Evolutionary conservation across 495 filamentous ascomycete genomes (phyloP).

Genomic region (Penicillium subrubescens): DNA sequence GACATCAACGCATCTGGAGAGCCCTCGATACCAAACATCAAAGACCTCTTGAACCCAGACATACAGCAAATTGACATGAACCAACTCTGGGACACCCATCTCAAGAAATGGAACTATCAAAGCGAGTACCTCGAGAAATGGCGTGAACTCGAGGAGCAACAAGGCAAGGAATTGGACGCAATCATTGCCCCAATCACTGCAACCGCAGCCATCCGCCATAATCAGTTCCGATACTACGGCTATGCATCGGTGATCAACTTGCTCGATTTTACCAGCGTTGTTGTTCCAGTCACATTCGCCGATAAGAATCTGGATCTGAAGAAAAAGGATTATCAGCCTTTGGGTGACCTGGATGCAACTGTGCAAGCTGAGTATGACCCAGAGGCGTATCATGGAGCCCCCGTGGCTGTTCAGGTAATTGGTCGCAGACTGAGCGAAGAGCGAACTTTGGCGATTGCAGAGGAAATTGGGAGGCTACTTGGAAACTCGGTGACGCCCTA

Average conservation of each 20-base stretch:
- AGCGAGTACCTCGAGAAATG: conserved; percentile 39
- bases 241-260: conserved; percentile 46
- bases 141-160: conserved; percentile 30
- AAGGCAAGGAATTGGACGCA: conserved; percentile 38
- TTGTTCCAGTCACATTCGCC: conserved; percentile 50
- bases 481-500: conserved; percentile 11
- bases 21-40: conserved; percentile 45
- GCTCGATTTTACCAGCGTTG: conserved; percentile 45
- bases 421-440: conserved; percentile 52
- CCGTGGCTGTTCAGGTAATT: conserved; percentile 52
- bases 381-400: conserved; percentile 48
- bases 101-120: conserved; percentile 42
- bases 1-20: conserved; percentile 48
- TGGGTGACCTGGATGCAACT: conserved; percentile 34
- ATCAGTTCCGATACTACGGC: conserved; percentile 38
- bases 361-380: conserved; percentile 42
- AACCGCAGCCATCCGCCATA: conserved; percentile 35
- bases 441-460: conserved; percentile 43
- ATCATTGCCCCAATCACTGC: conserved; percentile 57
- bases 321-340: conserved; percentile 29
- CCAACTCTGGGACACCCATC: conserved; percentile 37
- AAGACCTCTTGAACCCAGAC: conserved; percentile 40
- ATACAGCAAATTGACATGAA: conserved; percentile 27
- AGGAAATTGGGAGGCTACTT: conserved; percentile 18
- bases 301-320: conserved; percentile 37